Evolutionary conservation across 2,329 filamentous ascomycete species (phyloP), one percentile per base, ranked within the genome.

Genomic region (Tolypocladium tundrense): DNA sequence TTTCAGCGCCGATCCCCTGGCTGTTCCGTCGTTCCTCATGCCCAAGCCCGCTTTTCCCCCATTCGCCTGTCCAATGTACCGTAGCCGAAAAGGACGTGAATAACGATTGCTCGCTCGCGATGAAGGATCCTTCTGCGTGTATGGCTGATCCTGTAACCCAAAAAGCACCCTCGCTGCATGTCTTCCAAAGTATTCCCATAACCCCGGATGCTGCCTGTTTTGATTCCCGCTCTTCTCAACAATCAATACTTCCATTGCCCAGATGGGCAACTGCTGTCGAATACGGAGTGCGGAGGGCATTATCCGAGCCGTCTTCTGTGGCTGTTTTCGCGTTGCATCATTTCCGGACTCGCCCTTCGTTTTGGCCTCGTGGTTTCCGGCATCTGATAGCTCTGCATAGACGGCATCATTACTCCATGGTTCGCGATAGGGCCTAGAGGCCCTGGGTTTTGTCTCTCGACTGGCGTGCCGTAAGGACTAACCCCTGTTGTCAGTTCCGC

Each of bases 401-500:
- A 63, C 5, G 70, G 69, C 52, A 73, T 64, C 31, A 65, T 54
- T 51, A 64, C 70, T 60, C 67, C 74, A 73, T 58, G 73, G 66
- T 35, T 72, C 65, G 33, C 71, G 68, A 60, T 74, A 73, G 52
- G 69, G 35, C 62, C 60, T 16, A 63, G 53, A 19, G 64, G 62
- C 35, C 64, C 57, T 16, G 58, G 68, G 43, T 66, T 74, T 3
- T 75, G 70, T 9, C 79, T 43, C 45, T 66, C 63, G 2, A 64
- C 61, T 5, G 80, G 79, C n/a, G 80, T 80, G 62, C 73, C 80
- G 66, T 86, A 86, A 0, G 82, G 81, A 61, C 79, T 84, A 39
- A 85, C 75, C 14, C 84, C 84, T 0, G 83, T 86, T 2, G 84
- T 87, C 64, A 87, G 76, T 66, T 87, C 84, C 41, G 81, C 79